Conservation (phyloP, 768 basidiomycete species). For the Neoboletus brunneissimus region DNA sequence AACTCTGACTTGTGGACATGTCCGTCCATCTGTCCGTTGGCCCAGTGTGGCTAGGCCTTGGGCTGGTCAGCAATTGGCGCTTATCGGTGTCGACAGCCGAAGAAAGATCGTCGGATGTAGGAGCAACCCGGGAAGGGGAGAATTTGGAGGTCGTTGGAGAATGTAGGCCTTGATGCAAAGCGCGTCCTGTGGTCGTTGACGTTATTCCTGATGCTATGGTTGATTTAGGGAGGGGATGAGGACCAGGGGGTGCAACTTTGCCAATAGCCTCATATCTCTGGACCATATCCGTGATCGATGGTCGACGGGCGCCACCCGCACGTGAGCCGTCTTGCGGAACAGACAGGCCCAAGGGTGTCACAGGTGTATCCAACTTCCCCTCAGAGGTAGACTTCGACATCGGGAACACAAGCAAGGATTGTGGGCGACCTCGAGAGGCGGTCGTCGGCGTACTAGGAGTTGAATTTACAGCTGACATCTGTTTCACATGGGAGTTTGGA, state of each 20-base stretch:
- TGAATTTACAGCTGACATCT: conserved; percentile 26
- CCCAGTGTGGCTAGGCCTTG: conserved; percentile 16
- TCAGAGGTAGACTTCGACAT: conserved; percentile 38
- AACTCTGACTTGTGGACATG: conserved; percentile 12
- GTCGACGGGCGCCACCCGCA: conserved; percentile 46
- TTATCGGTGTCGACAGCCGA: conserved; percentile 20
- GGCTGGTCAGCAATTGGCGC: conserved; percentile 11
- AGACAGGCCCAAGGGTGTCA: conserved; percentile 37
- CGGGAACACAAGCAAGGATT: conserved; percentile 79
- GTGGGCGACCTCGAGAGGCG: conserved; percentile 59
- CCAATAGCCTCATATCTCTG: conserved; percentile 72
- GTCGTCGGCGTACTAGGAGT: conserved; percentile 28
- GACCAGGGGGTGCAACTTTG: conserved; percentile 30
- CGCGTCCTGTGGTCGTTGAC: conserved; percentile 20
- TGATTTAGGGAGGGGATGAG: conserved; percentile 35
- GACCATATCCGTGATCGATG: conserved; percentile 86
- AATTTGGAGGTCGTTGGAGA: conserved; percentile 27
- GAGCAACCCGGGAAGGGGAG: conserved; percentile 20
- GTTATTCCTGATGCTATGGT: conserved; percentile 10
- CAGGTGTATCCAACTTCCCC: conserved; percentile 36
- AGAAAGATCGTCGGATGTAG: conserved; percentile 7
- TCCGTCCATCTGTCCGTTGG: conserved; percentile 19
- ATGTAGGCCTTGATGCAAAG: conserved; percentile 15
- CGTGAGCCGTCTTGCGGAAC: conserved; percentile 50
- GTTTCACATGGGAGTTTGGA: conserved; percentile 30